Evolutionary conservation across 768 basidiomycete species (phyloP).

Genomic region (Mycena haematopus): DNA sequence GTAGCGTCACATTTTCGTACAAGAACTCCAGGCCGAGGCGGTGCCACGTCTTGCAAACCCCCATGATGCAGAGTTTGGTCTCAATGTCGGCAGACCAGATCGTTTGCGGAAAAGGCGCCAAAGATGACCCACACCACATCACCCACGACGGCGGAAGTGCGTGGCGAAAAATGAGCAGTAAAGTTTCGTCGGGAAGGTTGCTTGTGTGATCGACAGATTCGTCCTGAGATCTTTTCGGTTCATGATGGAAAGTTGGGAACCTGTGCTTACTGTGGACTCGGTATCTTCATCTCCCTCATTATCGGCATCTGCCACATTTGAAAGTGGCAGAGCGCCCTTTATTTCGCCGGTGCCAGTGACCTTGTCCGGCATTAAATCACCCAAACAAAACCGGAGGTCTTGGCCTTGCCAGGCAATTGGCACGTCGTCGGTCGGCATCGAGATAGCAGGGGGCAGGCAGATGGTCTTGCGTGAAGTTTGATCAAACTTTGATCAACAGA

Average conservation of each 20-base stretch:
- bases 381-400: not conserved
- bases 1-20: slow-evolving; percentile 37
- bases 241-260: not conserved
- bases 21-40: slow-evolving; percentile 32
- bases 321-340: not conserved
- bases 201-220: not conserved
- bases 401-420: too few species aligned
- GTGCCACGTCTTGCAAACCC: slow-evolving; percentile 38
- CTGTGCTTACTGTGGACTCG: not conserved
- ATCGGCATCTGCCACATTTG: not conserved
- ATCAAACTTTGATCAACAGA: too few species aligned
- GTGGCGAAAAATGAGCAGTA: slow-evolving; percentile 33
- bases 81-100: slow-evolving; percentile 34
- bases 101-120: slow-evolving; percentile 28
- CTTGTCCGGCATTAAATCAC: not conserved
- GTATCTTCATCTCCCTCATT: not conserved
- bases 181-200: slow-evolving; percentile 23
- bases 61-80: slow-evolving; percentile 31
- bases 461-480: too few species aligned
- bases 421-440: too few species aligned
- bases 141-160: slow-evolving; percentile 35
- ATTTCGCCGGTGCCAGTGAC: not conserved
- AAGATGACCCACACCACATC: slow-evolving; percentile 25
- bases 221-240: not conserved
- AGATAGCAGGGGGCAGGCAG: too few species aligned